Evolutionary conservation across 441 rosid species (phyloP).

Genomic region (Dalechampia spathulata): DNA sequence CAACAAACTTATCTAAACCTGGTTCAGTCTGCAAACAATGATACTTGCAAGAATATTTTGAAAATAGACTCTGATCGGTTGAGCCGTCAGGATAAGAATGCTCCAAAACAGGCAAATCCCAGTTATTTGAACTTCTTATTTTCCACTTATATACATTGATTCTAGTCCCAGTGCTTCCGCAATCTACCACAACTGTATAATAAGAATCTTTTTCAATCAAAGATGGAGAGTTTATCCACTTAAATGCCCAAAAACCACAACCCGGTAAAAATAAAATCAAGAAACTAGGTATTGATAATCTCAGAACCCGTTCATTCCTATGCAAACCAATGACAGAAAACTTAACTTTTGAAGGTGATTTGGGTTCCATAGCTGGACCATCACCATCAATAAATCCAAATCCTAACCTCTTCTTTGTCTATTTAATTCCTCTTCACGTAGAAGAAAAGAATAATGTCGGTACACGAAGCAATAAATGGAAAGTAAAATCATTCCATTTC

Average conservation of each 20-base stretch:
- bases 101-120: conserved; percentile 33
- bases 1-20: conserved; percentile 46
- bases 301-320: conserved; percentile 18
- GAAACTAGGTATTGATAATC: conserved; percentile 11
- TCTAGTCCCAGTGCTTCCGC: conserved; percentile 62
- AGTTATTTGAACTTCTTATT: conserved; percentile 11
- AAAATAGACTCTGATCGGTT: conserved; percentile 9
- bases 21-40: conserved; percentile 63
- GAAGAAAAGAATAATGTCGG: too few species aligned
- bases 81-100: conserved; percentile 33
- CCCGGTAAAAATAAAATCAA: conserved; percentile 17
- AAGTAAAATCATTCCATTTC: too few species aligned
- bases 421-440: too few species aligned
- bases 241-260: conserved; percentile 24
- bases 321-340: conserved; percentile 15
- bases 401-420: neutral
- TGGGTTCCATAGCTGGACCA: conserved; percentile 34
- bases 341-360: conserved; percentile 46
- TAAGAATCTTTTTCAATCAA: conserved; percentile 12
- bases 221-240: conserved; percentile 8
- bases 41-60: conserved; percentile 33
- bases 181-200: conserved; percentile 46
- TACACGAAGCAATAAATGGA: too few species aligned
- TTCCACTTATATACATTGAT: conserved; percentile 50
- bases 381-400: conserved; percentile 13